These are phyloP conservation scores for Ogataea neopini DNA, from an alignment of 805 yeast species.

Conservation along the genomic window DNA sequence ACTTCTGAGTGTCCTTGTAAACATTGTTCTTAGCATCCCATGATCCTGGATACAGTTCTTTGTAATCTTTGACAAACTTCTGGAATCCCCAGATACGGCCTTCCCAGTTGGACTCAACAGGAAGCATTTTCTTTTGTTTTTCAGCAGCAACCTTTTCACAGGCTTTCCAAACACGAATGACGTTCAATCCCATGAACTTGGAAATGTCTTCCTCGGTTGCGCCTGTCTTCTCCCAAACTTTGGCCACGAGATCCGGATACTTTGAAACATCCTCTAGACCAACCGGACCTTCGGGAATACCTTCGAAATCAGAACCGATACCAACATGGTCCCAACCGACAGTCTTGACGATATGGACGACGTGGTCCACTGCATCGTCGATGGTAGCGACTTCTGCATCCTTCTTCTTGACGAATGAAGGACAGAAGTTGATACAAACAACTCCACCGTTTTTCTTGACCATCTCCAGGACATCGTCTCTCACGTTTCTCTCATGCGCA, in stretches of 20 bases:
- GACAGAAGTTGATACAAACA: slow-evolving; percentile 48
- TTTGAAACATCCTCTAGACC: slow-evolving; percentile 57
- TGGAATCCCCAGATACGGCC: slow-evolving; percentile 42
- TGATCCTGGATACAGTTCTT: slow-evolving; percentile 40
- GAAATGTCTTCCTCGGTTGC: slow-evolving; percentile 46
- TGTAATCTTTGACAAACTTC: slow-evolving; percentile 34
- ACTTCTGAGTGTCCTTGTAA: slow-evolving; percentile 11
- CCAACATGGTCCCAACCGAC: slow-evolving; percentile 57
- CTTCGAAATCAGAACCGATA: slow-evolving; percentile 54
- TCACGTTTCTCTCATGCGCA: slow-evolving; percentile 48
- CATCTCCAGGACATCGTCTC: slow-evolving; percentile 44
- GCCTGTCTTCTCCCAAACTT: slow-evolving; percentile 30
- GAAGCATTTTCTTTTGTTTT: slow-evolving; percentile 30
- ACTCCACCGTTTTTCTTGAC: slow-evolving; percentile 48
- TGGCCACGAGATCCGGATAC: slow-evolving; percentile 50
- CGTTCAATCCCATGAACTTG: slow-evolving; percentile 46
- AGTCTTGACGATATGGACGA: slow-evolving; percentile 41
- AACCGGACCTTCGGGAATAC: slow-evolving; percentile 48
- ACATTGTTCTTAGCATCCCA: slow-evolving; percentile 27
- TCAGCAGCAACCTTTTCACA: slow-evolving; percentile 35
- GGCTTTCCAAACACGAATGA: slow-evolving; percentile 47
- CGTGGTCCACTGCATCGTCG: slow-evolving; percentile 49
- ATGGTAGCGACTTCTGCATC: slow-evolving; percentile 37
- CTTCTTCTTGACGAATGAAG: slow-evolving; percentile 36
- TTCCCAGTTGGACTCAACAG: slow-evolving; percentile 42